phyloP scores from a whole-genome alignment of 2,329 filamentous ascomycete genomes.

The Trichoderma breve region DNA sequence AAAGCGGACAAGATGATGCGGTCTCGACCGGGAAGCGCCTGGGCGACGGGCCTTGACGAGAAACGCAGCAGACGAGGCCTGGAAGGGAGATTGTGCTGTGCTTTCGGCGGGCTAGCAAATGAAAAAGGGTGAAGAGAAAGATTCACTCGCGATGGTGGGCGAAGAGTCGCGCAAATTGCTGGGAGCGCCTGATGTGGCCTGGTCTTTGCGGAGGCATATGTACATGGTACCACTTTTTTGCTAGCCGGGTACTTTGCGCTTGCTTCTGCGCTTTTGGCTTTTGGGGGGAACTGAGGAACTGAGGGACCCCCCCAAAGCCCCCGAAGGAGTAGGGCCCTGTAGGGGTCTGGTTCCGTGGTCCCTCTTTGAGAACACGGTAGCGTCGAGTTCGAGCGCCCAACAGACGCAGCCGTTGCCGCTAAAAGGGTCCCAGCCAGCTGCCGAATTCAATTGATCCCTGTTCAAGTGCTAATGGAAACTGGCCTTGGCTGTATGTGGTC shows the following conservation, averaged over 20 bases:
- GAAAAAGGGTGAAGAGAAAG: constrained; percentile 19
- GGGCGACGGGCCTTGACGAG: background rate
- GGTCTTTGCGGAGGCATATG: background rate
- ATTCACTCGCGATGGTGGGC: constrained; percentile 19
- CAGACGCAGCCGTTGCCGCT: background rate
- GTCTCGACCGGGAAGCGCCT: background rate
- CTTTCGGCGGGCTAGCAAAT: background rate
- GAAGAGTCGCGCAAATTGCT: constrained; percentile 20
- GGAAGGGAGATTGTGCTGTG: background rate
- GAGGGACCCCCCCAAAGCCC: too few species aligned
- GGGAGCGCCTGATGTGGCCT: constrained; percentile 10
- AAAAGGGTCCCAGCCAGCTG: background rate
- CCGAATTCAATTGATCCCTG: background rate
- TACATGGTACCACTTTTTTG: constrained; percentile 11
- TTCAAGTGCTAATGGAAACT: background rate
- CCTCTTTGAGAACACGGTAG: constrained; percentile 15
- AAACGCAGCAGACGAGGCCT: background rate
- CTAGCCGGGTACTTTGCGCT: background rate
- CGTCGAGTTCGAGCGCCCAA: background rate
- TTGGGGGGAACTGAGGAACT: background rate
- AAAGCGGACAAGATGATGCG: background rate
- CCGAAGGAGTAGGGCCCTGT: background rate
- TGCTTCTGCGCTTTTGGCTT: background rate
- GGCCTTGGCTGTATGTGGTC: background rate
- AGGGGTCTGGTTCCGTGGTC: background rate